These are phyloP conservation scores for Suaeda aralocaspica DNA, from an alignment of 148 eudicot species.

Conservation along the genomic window DNA sequence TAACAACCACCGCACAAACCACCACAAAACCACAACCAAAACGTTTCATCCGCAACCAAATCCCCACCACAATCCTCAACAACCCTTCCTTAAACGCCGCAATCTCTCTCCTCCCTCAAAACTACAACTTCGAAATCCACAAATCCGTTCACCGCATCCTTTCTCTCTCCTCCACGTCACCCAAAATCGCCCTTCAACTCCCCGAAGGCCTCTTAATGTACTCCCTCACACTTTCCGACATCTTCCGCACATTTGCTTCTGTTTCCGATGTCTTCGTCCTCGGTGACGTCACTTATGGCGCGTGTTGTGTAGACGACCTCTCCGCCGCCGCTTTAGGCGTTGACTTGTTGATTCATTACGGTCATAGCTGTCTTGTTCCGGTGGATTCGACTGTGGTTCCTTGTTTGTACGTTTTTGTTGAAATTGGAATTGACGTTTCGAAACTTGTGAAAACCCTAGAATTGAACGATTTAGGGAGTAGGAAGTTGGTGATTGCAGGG, in stretches of 20 bases:
- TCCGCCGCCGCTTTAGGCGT: constrained; percentile 62
- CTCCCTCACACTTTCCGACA: constrained; percentile 78
- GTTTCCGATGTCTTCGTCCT: constrained; percentile 54
- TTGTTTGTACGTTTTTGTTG: constrained; percentile 76
- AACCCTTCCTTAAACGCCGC: constrained; percentile 62
- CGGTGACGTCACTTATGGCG: constrained; percentile 93
- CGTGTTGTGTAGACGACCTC: constrained; percentile 90
- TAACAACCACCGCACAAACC: constrained; percentile 3
- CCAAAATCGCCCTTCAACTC: constrained; percentile 71
- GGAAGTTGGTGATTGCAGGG: constrained; percentile 56
- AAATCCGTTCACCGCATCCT: constrained; percentile 59
- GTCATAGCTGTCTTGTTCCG: constrained; percentile 88
- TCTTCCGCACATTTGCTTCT: constrained; percentile 55
- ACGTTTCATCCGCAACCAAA: constrained; percentile 75
- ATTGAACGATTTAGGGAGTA: constrained; percentile 19
- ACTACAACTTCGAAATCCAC: constrained; percentile 87
- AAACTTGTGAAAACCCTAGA: constrained; percentile 39
- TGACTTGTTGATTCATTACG: constrained; percentile 70
- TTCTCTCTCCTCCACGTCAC: constrained; percentile 39
- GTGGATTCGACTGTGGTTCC: constrained; percentile 63
- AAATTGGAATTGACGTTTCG: constrained; percentile 51
- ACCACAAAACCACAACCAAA: constrained; percentile 42
- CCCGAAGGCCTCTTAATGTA: constrained; percentile 90
- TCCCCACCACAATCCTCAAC: constrained; percentile 62
- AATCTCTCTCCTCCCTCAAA: constrained; percentile 63